phyloP scores from a whole-genome alignment of 345 rosid genomes.

The Nephelium lappaceum region DNA sequence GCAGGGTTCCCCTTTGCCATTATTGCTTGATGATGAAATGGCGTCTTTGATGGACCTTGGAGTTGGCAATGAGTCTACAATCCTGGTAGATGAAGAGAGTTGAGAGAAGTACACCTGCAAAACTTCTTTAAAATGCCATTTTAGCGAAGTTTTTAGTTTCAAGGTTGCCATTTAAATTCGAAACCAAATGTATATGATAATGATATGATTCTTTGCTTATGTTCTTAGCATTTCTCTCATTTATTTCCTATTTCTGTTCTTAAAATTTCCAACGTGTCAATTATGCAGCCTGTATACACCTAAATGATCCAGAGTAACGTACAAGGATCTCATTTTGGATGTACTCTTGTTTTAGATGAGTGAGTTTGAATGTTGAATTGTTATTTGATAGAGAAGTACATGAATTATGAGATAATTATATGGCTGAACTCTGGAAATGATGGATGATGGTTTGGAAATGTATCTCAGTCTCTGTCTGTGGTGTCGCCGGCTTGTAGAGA shows the following conservation, averaged over 20 bases:
- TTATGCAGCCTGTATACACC: background rate
- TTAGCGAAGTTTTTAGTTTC: background rate
- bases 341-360: background rate
- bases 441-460: background rate
- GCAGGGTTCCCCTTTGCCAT: constrained; percentile 82
- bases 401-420: background rate
- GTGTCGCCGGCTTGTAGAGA: background rate
- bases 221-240: no score
- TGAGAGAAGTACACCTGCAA: constrained; percentile 15
- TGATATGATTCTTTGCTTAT: background rate
- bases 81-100: constrained; percentile 76
- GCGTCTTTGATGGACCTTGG: constrained; percentile 70
- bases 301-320: no score
- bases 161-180: background rate
- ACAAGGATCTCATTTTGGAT: background rate
- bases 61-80: constrained; percentile 56
- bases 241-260: background rate
- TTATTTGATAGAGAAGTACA: background rate
- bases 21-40: constrained; percentile 75
- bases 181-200: background rate
- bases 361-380: background rate
- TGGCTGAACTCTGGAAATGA: background rate
- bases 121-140: background rate
- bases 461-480: background rate
- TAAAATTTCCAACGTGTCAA: background rate